Percentiles rank a stretch among this genome's conserved stretches.
Evolutionary conservation across 2,329 filamentous ascomycete genomes (phyloP).

Genomic region (Pleoardoris graminearum): DNA sequence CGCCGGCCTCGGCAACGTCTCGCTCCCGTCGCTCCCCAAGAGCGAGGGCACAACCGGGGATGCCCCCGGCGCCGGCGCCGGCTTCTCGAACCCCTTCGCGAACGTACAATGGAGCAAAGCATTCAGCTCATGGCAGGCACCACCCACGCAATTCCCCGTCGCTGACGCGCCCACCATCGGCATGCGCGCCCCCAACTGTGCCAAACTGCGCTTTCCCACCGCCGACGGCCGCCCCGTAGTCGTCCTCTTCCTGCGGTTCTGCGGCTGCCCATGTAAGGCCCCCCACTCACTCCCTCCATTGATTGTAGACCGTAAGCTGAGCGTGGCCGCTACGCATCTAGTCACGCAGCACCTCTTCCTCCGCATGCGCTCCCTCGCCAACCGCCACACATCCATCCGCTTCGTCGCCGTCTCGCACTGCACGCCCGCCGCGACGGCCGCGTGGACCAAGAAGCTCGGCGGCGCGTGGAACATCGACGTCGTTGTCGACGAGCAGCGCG

Average conservation of each 20-base stretch:
- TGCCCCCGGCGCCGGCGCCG: conserved; percentile 26
- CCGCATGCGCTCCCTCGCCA: conserved; percentile 58
- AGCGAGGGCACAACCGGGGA: conserved; percentile 23
- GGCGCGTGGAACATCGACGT: conserved; percentile 61
- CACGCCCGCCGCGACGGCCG: conserved; percentile 58
- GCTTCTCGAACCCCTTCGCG: conserved; percentile 41
- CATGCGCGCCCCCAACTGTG: conserved; percentile 29
- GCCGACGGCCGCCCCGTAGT: conserved; percentile 36
- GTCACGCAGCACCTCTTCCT: conserved; percentile 57
- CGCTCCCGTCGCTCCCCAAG: conserved; percentile 43
- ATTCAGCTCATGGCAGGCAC: conserved; percentile 39
- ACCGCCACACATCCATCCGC: conserved; percentile 55
- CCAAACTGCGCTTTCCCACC: conserved; percentile 38
- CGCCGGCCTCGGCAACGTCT: conserved; percentile 58
- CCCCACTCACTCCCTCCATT: no score
- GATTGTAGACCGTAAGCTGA: no score
- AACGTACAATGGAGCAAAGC: conserved; percentile 44
- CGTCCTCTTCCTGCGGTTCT: conserved; percentile 39
- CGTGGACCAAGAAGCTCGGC: conserved; percentile 62
- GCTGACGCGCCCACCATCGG: conserved; percentile 33
- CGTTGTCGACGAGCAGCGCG: conserved; percentile 60
- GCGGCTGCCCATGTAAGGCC: conserved; percentile 41
- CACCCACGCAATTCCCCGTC: conserved; percentile 32
- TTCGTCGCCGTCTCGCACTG: conserved; percentile 65
- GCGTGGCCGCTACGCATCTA: conserved; percentile 10